Percentiles rank a stretch among this genome's conserved stretches.
Evolutionary conservation across 176 grass and related monocot species (phyloP).

Genomic region (Carex scoparia): DNA sequence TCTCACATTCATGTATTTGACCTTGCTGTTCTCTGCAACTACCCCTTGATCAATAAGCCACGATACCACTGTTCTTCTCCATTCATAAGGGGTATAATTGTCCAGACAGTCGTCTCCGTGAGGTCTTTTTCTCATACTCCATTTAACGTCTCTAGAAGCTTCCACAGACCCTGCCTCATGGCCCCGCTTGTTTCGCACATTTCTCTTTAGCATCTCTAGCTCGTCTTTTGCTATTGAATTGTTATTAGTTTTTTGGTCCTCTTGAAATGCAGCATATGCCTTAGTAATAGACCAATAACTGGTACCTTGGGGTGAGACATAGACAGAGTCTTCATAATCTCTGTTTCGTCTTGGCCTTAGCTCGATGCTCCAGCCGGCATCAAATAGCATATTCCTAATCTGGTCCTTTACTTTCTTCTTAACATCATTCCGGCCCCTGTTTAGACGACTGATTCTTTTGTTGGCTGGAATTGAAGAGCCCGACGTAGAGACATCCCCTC

Average conservation of each 20-base stretch:
- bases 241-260: slow-evolving; percentile 36
- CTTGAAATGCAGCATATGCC: slow-evolving; percentile 84
- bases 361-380: slow-evolving; percentile 83
- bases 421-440: slow-evolving; percentile 31
- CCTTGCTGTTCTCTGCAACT: slow-evolving; percentile 49
- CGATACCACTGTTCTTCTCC: slow-evolving; percentile 74
- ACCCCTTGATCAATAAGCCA: slow-evolving; percentile 96
- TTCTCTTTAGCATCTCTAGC: slow-evolving; percentile 73
- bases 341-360: slow-evolving; percentile 57
- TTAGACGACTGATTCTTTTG: slow-evolving; percentile 29
- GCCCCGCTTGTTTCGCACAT: slow-evolving; percentile 71
- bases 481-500: slow-evolving; percentile 34
- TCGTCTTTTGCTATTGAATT: slow-evolving; percentile 54
- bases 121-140: slow-evolving; percentile 33
- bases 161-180: slow-evolving; percentile 29
- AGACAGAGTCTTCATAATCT: slow-evolving; percentile 80
- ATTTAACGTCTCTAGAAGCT: slow-evolving; percentile 40
- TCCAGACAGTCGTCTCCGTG: slow-evolving; percentile 33
- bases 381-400: slow-evolving; percentile 60
- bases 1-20: slow-evolving; percentile 80
- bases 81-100: slow-evolving; percentile 58
- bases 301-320: slow-evolving; percentile 66
- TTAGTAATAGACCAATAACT: slow-evolving; percentile 98
- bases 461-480: slow-evolving; percentile 43
- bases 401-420: slow-evolving; percentile 75